A percentile compares a stretch with the other conserved stretches of the same genome.
These are phyloP conservation scores for Aureobasidium pullulans DNA, from an alignment of 2,329 filamentous ascomycete species.

Conservation along the genomic window DNA sequence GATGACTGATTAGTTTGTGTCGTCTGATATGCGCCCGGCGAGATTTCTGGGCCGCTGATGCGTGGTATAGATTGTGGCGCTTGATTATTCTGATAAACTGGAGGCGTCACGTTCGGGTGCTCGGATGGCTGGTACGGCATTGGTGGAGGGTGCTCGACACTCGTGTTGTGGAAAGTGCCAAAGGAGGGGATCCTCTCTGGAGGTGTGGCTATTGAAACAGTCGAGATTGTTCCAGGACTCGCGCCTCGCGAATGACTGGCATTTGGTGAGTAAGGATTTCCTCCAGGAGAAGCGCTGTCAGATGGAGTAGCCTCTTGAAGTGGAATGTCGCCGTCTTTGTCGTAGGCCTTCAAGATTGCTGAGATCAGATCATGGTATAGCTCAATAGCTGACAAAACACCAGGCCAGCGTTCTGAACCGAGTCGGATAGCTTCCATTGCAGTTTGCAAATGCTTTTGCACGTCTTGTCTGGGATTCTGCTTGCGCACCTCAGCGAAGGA, in stretches of 20 bases:
- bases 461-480: slow-evolving; percentile 63
- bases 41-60: not conserved
- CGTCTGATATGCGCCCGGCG: slow-evolving; percentile 14
- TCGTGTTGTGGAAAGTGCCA: slow-evolving; percentile 23
- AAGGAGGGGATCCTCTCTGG: slow-evolving; percentile 23
- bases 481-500: slow-evolving; percentile 79
- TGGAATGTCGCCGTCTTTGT: slow-evolving; percentile 48
- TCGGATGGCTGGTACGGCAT: slow-evolving; percentile 22
- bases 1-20: slow-evolving; percentile 17
- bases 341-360: slow-evolving; percentile 83
- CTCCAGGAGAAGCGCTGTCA: slow-evolving; percentile 28
- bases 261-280: slow-evolving; percentile 23
- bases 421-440: slow-evolving; percentile 72
- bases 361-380: slow-evolving; percentile 80
- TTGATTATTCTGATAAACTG: not conserved
- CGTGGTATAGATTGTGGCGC: not conserved
- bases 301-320: slow-evolving; percentile 42
- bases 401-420: slow-evolving; percentile 85
- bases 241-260: slow-evolving; percentile 36
- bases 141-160: slow-evolving; percentile 26
- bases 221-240: slow-evolving; percentile 33
- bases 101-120: slow-evolving; percentile 13
- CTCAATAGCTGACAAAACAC: slow-evolving; percentile 73
- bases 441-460: slow-evolving; percentile 65
- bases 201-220: slow-evolving; percentile 27